A percentile compares a stretch with the other conserved stretches of the same genome.
These are phyloP conservation scores for Yarrowia keelungensis DNA, from an alignment of 805 yeast genomes.

Conservation along the genomic window DNA sequence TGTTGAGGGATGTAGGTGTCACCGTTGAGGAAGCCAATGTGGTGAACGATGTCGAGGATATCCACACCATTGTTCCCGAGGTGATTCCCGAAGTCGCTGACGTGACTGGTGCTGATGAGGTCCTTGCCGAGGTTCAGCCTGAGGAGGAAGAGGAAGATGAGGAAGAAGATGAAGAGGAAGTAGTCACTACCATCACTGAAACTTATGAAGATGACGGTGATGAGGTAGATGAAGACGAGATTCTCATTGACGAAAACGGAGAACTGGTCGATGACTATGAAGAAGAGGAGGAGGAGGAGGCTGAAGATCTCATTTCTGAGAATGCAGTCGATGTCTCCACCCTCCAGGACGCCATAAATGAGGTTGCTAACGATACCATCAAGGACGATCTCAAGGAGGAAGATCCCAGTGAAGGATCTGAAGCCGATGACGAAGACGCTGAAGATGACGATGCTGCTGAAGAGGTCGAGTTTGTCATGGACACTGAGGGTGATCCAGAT, in stretches of 20 bases:
- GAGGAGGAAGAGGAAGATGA: background rate
- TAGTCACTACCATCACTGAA: constrained; percentile 10
- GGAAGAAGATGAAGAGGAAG: background rate
- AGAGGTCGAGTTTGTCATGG: constrained; percentile 10
- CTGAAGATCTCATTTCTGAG: background rate
- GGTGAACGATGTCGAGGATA: constrained; percentile 3
- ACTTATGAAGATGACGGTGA: constrained; percentile 13
- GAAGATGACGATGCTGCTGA: background rate
- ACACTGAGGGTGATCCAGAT: constrained; percentile 23
- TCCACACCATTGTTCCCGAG: constrained; percentile 2
- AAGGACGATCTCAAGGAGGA: background rate
- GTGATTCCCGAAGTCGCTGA: constrained; percentile 22
- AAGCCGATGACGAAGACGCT: constrained; percentile 20
- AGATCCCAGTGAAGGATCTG: constrained; percentile 10
- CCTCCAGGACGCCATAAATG: constrained; percentile 22
- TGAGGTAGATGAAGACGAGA: background rate
- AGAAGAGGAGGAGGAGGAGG: background rate
- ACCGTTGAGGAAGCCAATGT: constrained; percentile 3
- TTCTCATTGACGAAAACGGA: background rate
- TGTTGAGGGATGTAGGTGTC: constrained; percentile 8
- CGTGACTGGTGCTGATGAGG: constrained; percentile 3
- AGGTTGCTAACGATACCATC: constrained; percentile 7
- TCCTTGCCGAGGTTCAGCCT: background rate
- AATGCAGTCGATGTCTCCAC: constrained; percentile 7
- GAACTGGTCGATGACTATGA: background rate